Evolutionary conservation across 225 moss, liverwort and hornwort genomes (phyloP).

Genomic region (Takakia lepidozioides): DNA sequence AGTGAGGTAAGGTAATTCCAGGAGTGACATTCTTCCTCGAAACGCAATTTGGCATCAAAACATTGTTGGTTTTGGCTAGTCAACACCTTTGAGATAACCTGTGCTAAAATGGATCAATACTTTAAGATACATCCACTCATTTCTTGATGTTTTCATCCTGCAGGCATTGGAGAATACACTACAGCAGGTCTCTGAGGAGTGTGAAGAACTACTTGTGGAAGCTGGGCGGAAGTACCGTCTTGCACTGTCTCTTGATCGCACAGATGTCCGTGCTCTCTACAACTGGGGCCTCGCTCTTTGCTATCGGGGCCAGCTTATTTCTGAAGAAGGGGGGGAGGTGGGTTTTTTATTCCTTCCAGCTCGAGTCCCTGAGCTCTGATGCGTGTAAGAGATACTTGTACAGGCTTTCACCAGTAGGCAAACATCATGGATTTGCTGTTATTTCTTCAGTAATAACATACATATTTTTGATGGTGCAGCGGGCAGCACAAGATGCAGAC

Average conservation of each 20-base stretch:
- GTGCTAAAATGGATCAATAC: too few relatives aligned
- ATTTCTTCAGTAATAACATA: neutral
- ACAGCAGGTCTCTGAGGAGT: conserved; percentile 86
- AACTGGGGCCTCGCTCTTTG: conserved; percentile 98
- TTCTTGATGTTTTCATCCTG: too few relatives aligned
- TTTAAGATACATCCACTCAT: too few relatives aligned
- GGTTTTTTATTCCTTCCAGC: conserved; percentile 8
- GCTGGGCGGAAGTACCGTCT: conserved; percentile 79
- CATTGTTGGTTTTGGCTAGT: too few relatives aligned
- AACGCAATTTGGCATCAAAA: too few relatives aligned
- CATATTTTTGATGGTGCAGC: conserved; percentile 33
- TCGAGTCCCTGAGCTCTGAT: too few relatives aligned
- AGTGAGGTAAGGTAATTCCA: too few relatives aligned
- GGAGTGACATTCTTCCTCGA: too few relatives aligned
- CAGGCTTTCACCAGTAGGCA: too few relatives aligned
- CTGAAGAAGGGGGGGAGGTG: conserved; percentile 93
- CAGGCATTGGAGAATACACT: conserved; percentile 61
- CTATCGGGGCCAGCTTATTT: conserved; percentile 87
- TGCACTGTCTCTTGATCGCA: conserved; percentile 73
- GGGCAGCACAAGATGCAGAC: conserved; percentile 86
- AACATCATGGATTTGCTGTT: too few relatives aligned
- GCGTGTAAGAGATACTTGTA: too few relatives aligned
- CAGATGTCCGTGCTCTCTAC: conserved; percentile 83
- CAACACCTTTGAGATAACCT: too few relatives aligned
- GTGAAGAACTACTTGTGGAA: conserved; percentile 89